Base-by-base conservation (phyloP, 495 filamentous ascomycete genomes). In the Hyaloscypha bicolor region DNA sequence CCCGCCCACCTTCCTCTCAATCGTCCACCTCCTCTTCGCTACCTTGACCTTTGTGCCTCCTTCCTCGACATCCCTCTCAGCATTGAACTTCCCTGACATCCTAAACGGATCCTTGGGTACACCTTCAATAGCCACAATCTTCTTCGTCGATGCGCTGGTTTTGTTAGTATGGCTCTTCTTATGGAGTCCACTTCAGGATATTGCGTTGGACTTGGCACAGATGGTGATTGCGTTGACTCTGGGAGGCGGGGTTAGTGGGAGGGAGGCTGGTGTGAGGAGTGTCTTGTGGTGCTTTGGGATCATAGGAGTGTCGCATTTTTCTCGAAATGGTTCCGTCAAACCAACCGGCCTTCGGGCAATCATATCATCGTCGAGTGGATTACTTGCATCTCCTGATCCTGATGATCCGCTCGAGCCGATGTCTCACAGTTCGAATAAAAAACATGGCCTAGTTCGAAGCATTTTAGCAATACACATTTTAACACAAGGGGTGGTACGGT, bases 201-300 rank as follows among this genome's bases (percentile, higher is more conserved):
- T 97, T 72, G 89, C 93, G 39, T 82, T 98, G 74, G 95, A 98
- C 73, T 82, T 98, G n/a, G 93, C 95, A 48, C 94, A 98, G 77
- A 93, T 94, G 51, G 93, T 98, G 72, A 96, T 99, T 68, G 94
- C 95, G 55, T 87, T 97, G 55, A 95, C 93, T 1, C 81, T 99
- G 22, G 95, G 95, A 63, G 95, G 95, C 53, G 93, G 93, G 59
- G 90, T 90, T 9, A 90, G 86, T 60, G 92, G 90, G 68, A 91
- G 88, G 66, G 87, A 89, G 57, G 90, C 85, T 60, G 79, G 93
- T 64, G 86, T 90, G 31, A 88, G 86, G 73, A 91, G 88, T 74
- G 88, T 90, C 66, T 80, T 91, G 52, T 82, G 95, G 42, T 96
- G 92, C 75, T 87, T 95, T 67, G 85, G 86, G 64, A 91, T 97